A percentile compares a stretch with the other conserved stretches of the same genome.
Conservation (phyloP, 305 asterid genomes). For the Striga hermonthica region DNA sequence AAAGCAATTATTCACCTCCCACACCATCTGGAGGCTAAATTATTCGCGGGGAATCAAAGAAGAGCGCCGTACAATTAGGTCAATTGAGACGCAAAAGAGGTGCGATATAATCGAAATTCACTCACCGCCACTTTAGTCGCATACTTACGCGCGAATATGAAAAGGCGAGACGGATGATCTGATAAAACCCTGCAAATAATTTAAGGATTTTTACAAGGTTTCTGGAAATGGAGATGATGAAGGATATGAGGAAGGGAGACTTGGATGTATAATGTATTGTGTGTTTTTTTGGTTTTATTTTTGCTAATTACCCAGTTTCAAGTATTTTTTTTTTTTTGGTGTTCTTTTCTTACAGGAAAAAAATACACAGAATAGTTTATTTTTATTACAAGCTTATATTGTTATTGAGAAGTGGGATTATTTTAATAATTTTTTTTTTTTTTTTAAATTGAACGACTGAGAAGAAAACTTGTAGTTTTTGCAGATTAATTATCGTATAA, state of each 20-base stretch:
- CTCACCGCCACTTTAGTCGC: slow-evolving; percentile 4
- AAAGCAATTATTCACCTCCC: slow-evolving; percentile 27
- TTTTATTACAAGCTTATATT: not conserved
- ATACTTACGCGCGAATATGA: not conserved
- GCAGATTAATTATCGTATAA: no score
- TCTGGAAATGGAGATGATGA: slow-evolving; percentile 29
- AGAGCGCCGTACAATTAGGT: slow-evolving; percentile 26
- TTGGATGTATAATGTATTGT: slow-evolving; percentile 26
- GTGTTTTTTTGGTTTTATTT: slow-evolving; percentile 26
- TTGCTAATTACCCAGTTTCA: slow-evolving; percentile 39
- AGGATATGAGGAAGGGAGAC: slow-evolving; percentile 27
- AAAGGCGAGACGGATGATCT: slow-evolving; percentile 26
- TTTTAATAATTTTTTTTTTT: no score
- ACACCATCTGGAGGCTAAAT: slow-evolving; percentile 19
- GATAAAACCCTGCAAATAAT: slow-evolving; percentile 29
- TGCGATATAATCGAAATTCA: slow-evolving; percentile 35
- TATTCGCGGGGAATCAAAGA: slow-evolving; percentile 24
- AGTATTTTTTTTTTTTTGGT: slow-evolving; percentile 26
- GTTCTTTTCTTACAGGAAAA: slow-evolving; percentile 21
- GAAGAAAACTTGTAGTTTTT: no score
- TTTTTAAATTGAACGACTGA: no score
- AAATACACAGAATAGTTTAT: slow-evolving; percentile 28
- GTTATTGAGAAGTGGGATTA: no score
- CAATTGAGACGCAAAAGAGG: slow-evolving; percentile 28
- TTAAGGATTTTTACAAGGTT: slow-evolving; percentile 17